Conservation (phyloP, 192 early-diverging fungal genomes). For the Coemansia sp. region DNA sequence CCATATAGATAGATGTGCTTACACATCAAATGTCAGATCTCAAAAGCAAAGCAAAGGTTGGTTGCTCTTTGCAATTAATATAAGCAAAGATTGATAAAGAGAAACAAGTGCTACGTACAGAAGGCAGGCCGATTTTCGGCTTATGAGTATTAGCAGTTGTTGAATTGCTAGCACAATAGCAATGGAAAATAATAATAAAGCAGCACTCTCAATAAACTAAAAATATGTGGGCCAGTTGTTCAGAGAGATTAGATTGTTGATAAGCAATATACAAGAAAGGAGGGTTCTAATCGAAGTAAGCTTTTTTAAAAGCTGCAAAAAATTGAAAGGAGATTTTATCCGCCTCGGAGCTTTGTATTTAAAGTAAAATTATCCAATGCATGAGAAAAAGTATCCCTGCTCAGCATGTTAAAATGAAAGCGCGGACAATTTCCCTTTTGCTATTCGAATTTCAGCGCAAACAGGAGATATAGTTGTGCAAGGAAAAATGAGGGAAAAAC, state of each 20-base stretch:
- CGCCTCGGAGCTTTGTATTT: neutral
- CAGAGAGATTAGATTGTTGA: neutral
- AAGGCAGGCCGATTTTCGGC: neutral
- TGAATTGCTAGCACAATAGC: too few species aligned
- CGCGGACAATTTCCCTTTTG: slow-evolving; percentile 10
- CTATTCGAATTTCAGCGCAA: neutral
- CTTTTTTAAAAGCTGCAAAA: neutral
- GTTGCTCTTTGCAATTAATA: neutral
- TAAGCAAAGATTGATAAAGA: neutral
- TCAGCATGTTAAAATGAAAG: neutral
- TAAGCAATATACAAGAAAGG: neutral
- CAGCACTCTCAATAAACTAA: neutral
- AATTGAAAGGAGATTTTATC: neutral
- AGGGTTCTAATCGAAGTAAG: neutral
- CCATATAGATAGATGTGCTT: neutral
- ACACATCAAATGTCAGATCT: neutral
- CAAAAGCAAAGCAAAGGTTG: neutral
- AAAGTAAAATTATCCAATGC: neutral
- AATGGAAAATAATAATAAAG: too few species aligned
- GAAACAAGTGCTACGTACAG: neutral
- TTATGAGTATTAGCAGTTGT: neutral
- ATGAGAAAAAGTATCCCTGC: neutral
- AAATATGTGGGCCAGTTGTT: neutral
- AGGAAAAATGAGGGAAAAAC: neutral
- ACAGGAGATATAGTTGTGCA: neutral